Percentiles rank a stretch among this genome's conserved stretches.
Conservation (phyloP, 352 stramenopile genomes). For the Phytophthora colocasiae region DNA sequence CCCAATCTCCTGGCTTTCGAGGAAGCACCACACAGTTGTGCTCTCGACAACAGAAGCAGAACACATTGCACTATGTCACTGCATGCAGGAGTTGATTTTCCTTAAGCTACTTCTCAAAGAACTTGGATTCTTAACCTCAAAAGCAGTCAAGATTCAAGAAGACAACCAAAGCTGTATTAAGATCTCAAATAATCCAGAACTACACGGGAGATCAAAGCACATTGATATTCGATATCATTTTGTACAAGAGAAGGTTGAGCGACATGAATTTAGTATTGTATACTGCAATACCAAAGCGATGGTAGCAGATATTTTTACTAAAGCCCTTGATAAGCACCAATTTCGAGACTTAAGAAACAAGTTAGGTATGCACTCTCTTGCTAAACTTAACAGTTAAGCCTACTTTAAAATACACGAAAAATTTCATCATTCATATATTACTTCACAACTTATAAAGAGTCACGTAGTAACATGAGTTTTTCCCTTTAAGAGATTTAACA, state of each 20-base stretch:
- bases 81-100: slow-evolving; percentile 14
- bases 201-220: background rate
- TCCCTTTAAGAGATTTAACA: no score
- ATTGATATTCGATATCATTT: background rate
- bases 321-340: no score
- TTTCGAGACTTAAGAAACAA: no score
- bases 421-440: no score
- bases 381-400: no score
- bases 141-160: background rate
- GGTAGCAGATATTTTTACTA: background rate
- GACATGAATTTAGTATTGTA: background rate
- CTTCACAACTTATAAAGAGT: no score
- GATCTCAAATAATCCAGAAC: background rate
- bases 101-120: background rate
- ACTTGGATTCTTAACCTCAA: background rate
- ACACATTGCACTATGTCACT: slow-evolving; percentile 29
- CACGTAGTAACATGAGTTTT: no score
- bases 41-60: slow-evolving; percentile 33
- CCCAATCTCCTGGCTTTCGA: slow-evolving; percentile 1
- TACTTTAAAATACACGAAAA: no score
- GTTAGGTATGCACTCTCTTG: no score
- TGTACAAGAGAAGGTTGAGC: background rate
- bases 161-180: background rate
- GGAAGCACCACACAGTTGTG: slow-evolving; percentile 25
- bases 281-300: slow-evolving; percentile 9